Conservation (phyloP, 163 green algal genomes). For the Smithsoniella earleae region DNA sequence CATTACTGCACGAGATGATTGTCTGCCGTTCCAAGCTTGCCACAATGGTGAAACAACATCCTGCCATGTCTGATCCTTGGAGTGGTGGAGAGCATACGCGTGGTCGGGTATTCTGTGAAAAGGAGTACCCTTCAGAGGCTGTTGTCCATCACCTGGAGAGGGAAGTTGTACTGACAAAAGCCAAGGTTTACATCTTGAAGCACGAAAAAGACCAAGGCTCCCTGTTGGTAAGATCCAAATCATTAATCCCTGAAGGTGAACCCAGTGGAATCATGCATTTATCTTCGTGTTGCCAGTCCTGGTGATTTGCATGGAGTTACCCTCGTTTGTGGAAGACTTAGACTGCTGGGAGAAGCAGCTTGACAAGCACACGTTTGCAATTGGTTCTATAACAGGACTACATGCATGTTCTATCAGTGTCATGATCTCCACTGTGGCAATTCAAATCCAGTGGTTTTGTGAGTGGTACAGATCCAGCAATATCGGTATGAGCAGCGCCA, state of each 20-base stretch:
- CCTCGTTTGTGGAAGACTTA: neutral
- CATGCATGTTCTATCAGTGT: neutral
- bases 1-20: constrained; percentile 3
- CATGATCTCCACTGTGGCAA: too few relatives aligned
- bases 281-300: too few relatives aligned
- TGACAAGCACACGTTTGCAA: too few relatives aligned
- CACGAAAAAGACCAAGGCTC: neutral
- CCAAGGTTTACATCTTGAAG: constrained; percentile 23
- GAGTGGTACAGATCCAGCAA: constrained; percentile 22
- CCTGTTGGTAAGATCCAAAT: too few relatives aligned
- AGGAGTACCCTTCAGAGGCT: constrained; percentile 1
- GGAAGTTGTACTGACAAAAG: neutral
- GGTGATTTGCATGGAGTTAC: neutral
- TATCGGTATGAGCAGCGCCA: constrained; percentile 34
- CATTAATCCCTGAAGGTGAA: too few relatives aligned
- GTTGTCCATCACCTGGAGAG: constrained; percentile 8
- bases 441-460: too few relatives aligned
- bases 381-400: neutral
- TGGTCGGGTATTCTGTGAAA: neutral
- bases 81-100: neutral
- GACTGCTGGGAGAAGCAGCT: too few relatives aligned
- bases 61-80: constrained; percentile 5
- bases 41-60: neutral
- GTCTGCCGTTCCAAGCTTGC: neutral
- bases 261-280: too few relatives aligned